phyloP scores from a whole-genome alignment of 345 rosid species.

The Hibiscus mutabilis region DNA sequence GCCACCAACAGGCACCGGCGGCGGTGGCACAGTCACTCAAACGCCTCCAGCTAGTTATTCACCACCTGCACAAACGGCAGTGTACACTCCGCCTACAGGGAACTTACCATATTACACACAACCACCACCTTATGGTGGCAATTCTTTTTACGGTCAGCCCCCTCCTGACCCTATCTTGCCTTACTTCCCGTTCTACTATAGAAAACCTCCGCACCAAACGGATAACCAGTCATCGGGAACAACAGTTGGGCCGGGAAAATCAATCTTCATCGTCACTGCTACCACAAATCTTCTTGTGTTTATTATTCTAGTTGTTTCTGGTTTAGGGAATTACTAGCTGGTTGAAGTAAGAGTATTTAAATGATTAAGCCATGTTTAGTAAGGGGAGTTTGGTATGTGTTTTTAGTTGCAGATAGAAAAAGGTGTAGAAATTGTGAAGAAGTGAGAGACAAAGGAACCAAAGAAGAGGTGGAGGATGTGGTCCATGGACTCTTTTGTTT shows the following conservation, averaged over 20 bases:
- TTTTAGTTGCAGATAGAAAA: conserved; percentile 1
- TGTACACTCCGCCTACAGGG: conserved; percentile 40
- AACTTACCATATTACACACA: conserved; percentile 44
- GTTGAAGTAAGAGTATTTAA: neutral
- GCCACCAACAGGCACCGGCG: conserved; percentile 51
- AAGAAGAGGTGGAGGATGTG: conserved; percentile 3
- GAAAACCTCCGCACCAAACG: conserved; percentile 54
- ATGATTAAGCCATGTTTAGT: neutral
- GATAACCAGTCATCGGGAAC: conserved; percentile 33
- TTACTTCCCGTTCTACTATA: conserved; percentile 67
- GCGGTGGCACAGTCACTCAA: conserved; percentile 19
- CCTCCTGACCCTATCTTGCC: conserved; percentile 82
- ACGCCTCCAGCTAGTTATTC: conserved; percentile 27
- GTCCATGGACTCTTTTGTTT: neutral
- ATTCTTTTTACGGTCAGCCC: conserved; percentile 37
- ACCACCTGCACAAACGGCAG: conserved; percentile 28
- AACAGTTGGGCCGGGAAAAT: conserved; percentile 1
- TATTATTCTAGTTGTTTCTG: conserved; percentile 6
- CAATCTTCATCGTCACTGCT: conserved; percentile 8
- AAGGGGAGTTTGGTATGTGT: conserved; percentile 1
- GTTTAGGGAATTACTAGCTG: neutral
- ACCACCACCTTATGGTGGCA: conserved; percentile 28
- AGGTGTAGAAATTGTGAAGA: neutral
- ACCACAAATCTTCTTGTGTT: conserved; percentile 10
- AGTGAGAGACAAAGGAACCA: neutral